phyloP scores from a whole-genome alignment of 345 rosid genomes.

The Hypericum perforatum region DNA sequence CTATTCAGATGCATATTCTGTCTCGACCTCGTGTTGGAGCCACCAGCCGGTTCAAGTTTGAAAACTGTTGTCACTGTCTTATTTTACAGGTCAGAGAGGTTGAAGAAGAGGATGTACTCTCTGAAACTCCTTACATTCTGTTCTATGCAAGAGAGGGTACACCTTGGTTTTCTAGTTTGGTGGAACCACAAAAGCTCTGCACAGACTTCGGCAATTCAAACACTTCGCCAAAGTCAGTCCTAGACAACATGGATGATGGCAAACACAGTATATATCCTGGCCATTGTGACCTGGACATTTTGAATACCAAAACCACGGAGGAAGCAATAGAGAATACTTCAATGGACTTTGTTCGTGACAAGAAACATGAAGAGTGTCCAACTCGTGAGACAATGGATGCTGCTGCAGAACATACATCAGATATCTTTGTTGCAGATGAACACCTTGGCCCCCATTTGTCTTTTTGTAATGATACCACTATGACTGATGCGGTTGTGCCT shows the following conservation, averaged over 20 bases:
- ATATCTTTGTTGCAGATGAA: not conserved
- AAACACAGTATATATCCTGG: slow-evolving; percentile 20
- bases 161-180: slow-evolving; percentile 60
- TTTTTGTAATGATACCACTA: slow-evolving; percentile 7
- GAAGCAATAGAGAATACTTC: slow-evolving; percentile 17
- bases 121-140: slow-evolving; percentile 67
- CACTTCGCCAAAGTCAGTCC: slow-evolving; percentile 74
- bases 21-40: too few relatives aligned
- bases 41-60: too few relatives aligned
- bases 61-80: not conserved
- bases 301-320: slow-evolving; percentile 17
- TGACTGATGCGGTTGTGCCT: slow-evolving; percentile 18
- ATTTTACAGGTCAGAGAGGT: slow-evolving; percentile 44
- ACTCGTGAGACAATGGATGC: slow-evolving; percentile 6
- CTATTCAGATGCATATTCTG: too few relatives aligned
- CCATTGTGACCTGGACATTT: slow-evolving; percentile 11
- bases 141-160: slow-evolving; percentile 63
- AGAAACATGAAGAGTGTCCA: slow-evolving; percentile 11
- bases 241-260: slow-evolving; percentile 28
- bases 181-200: slow-evolving; percentile 27
- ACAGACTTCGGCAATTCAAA: slow-evolving; percentile 15
- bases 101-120: slow-evolving; percentile 47
- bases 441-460: slow-evolving; percentile 3
- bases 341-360: slow-evolving; percentile 7
- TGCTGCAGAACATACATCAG: slow-evolving; percentile 8